A percentile compares a stretch with the other conserved stretches of the same genome.
phyloP scores from a whole-genome alignment of 148 eudicot species.

The Rhododendron simsii region DNA sequence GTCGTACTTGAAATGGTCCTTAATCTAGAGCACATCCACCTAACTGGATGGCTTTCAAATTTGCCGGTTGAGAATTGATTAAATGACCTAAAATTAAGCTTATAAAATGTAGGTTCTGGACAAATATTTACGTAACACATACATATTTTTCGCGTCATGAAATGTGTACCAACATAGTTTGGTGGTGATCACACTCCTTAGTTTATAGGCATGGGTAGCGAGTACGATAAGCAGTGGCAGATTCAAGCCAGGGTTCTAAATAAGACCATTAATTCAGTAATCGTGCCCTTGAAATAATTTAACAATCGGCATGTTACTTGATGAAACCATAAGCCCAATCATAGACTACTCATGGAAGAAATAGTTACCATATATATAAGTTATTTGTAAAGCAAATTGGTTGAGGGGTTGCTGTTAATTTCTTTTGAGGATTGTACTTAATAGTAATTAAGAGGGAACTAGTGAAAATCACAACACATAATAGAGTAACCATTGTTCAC shows the following conservation, averaged over 20 bases:
- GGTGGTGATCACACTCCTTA: not conserved
- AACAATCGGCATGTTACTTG: not conserved
- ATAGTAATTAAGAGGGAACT: not conserved
- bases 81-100: not conserved
- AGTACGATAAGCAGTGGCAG: not conserved
- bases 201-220: not conserved
- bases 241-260: not conserved
- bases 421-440: not conserved
- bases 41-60: not conserved
- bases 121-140: not conserved
- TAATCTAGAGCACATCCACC: not conserved
- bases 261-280: no score
- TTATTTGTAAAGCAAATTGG: not conserved
- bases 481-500: slow-evolving; percentile 15
- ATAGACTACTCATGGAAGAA: no score
- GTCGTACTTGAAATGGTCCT: not conserved
- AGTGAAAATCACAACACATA: not conserved
- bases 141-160: not conserved
- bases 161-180: not conserved
- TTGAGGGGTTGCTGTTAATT: not conserved
- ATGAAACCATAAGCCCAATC: no score
- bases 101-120: not conserved
- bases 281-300: not conserved
- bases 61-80: not conserved
- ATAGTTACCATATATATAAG: not conserved